phyloP scores from a whole-genome alignment of 805 yeast genomes.

The Starmerella roubikii region DNA sequence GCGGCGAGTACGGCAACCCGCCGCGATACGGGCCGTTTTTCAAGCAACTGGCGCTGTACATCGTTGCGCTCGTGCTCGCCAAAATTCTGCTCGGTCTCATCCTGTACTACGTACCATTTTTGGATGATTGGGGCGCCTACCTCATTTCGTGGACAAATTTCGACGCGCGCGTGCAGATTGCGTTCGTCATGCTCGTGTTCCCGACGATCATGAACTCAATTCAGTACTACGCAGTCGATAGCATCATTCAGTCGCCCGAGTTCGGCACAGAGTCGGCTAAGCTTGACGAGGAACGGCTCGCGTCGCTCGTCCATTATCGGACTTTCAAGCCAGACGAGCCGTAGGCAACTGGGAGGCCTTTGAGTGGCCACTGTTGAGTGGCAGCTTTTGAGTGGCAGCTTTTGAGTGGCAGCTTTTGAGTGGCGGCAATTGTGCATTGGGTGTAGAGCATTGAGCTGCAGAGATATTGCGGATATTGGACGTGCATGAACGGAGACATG shows the following conservation, averaged over 20 bases:
- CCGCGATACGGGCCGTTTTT: conserved; percentile 49
- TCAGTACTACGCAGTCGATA: conserved; percentile 45
- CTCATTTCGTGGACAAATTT: conserved; percentile 63
- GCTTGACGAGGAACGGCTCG: background rate
- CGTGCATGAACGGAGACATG: no score
- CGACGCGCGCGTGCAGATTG: conserved; percentile 70
- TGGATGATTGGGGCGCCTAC: conserved; percentile 59
- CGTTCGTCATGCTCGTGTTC: conserved; percentile 61
- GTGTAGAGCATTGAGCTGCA: no score
- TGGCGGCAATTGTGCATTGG: no score
- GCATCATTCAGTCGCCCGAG: conserved; percentile 40
- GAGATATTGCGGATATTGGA: no score
- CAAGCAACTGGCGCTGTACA: conserved; percentile 60
- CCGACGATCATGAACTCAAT: conserved; percentile 32
- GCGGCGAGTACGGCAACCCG: conserved; percentile 55
- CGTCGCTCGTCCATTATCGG: no score
- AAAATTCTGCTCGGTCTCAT: conserved; percentile 48
- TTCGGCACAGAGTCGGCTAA: conserved; percentile 20
- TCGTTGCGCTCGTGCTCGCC: conserved; percentile 47
- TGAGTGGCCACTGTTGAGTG: no score
- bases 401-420: no score
- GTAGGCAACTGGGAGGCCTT: no score
- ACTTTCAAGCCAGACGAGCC: no score
- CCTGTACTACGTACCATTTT: conserved; percentile 47
- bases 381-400: no score